Evolutionary conservation across 768 basidiomycete species (phyloP), one percentile per base, ranked within the genome.

Genomic region (Boletus insuetus): DNA sequence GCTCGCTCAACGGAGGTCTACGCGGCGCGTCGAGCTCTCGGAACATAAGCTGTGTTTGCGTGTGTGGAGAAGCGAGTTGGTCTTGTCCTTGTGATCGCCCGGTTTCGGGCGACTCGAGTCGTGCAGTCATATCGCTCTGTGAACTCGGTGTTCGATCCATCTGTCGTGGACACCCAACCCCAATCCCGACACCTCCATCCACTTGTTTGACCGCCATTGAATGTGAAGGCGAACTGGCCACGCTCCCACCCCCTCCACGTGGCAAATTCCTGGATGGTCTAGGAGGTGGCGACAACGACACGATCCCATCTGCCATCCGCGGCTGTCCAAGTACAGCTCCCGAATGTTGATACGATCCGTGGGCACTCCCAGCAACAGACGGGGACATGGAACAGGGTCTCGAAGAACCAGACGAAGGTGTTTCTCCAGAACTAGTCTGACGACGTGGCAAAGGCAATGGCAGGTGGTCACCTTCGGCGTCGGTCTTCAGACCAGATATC

Each of bases 1-100:
- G 71, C 65, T 89, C 86, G 24, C 82, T 82, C 66, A 85, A 68
- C 41, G 69, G 75, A 22, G 69, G 68, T 50, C 70, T 68, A 48
- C 70, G 69, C 29, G 65, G 66, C 29, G 56, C 62, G n/a, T 70
- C 62, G 22, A 83, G 62, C 60, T 81, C 77, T 13, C 83, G 78
- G 72, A 82, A 85, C 42, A 73, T 79, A 45, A 78, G 46, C 20
- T 71, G 71, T 39, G 75, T 69, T 9, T 66, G 69, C 10, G 55
- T 40, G 43, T 60, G 41, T 51, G 61, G 50, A 43, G 48, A 49
- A 24, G 58, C 11, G 35, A n/a, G 62, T 24, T 24, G 24, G 54
- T 54, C 61, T 46, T 34, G 46, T 44, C 46, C 61, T 46, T 42
- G 55, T 11, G 46, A 53, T 19, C 31, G 38, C 29, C 49, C 17